Conservation (phyloP, 2,329 filamentous ascomycete genomes). For the Cordyceps militaris region DNA sequence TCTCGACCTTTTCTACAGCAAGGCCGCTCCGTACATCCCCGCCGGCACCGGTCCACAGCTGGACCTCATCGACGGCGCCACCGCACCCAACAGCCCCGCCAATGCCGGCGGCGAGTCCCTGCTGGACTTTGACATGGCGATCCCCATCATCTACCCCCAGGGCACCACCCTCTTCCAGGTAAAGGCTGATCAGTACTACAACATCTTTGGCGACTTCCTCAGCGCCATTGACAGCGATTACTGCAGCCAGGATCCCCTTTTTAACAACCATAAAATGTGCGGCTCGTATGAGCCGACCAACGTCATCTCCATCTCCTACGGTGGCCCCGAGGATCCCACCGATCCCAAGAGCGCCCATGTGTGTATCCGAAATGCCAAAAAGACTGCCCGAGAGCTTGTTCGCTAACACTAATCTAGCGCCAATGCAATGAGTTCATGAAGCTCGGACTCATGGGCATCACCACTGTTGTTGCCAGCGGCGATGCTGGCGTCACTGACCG, state of each 20-base stretch:
- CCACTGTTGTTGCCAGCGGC: conserved; percentile 30
- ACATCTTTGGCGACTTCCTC: conserved; percentile 36
- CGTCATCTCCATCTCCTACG: conserved; percentile 37
- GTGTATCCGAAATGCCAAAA: conserved; percentile 24
- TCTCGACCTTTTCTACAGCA: conserved; percentile 40
- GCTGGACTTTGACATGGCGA: conserved; percentile 45
- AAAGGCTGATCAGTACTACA: conserved; percentile 29
- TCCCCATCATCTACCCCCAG: conserved; percentile 46
- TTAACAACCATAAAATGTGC: conserved; percentile 17
- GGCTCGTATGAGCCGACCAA: conserved; percentile 16
- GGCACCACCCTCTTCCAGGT: conserved; percentile 41
- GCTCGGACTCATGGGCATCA: conserved; percentile 33
- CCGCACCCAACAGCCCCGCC: conserved; percentile 30
- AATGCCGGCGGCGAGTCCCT: conserved; percentile 38
- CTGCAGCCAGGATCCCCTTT: conserved; percentile 22
- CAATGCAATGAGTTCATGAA: conserved; percentile 36
- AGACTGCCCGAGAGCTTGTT: too few relatives aligned
- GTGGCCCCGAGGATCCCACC: conserved; percentile 39
- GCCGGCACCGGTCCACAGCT: conserved; percentile 37
- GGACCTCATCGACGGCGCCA: conserved; percentile 40
- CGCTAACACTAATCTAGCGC: conserved; percentile 26
- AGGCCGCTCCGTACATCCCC: conserved; percentile 33
- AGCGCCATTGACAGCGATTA: conserved; percentile 40
- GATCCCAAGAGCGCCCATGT: conserved; percentile 23
- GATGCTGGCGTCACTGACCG: conserved; percentile 19